These are phyloP conservation scores for Aspergillus phoenicis DNA, from an alignment of 2,329 filamentous ascomycete genomes.

Conservation along the genomic window DNA sequence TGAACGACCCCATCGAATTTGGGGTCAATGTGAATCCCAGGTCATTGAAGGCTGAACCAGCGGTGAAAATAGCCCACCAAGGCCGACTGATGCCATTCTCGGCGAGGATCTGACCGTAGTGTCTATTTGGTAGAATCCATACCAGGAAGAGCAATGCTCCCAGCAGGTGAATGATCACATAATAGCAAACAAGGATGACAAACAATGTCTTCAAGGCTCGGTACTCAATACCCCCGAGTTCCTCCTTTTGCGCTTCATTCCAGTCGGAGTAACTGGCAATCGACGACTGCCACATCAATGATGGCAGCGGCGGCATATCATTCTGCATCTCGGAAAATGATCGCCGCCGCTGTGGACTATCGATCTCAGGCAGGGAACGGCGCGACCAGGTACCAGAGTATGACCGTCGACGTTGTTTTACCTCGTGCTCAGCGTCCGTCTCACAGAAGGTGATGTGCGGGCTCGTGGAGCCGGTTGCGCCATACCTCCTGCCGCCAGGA, in stretches of 20 bases:
- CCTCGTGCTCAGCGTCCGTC: slow-evolving; percentile 16
- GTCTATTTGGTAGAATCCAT: slow-evolving; percentile 68
- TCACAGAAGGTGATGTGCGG: slow-evolving; percentile 36
- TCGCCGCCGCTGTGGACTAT: not conserved
- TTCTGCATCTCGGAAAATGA: slow-evolving; percentile 8
- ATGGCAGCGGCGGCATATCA: slow-evolving; percentile 66
- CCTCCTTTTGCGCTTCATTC: slow-evolving; percentile 83
- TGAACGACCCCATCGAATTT: slow-evolving; percentile 89
- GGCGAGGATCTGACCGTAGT: slow-evolving; percentile 65
- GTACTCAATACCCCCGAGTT: slow-evolving; percentile 92
- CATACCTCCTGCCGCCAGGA: slow-evolving; percentile 12
- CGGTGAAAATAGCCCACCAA: slow-evolving; percentile 90
- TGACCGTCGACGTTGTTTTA: slow-evolving; percentile 18
- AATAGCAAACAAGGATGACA: slow-evolving; percentile 74
- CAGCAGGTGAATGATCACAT: slow-evolving; percentile 75
- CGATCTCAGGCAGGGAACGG: slow-evolving; percentile 24
- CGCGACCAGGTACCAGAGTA: slow-evolving; percentile 23
- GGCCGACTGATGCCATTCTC: slow-evolving; percentile 60
- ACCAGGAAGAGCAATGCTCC: slow-evolving; percentile 71
- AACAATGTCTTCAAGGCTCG: slow-evolving; percentile 82
- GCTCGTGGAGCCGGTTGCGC: slow-evolving; percentile 13
- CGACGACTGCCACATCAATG: slow-evolving; percentile 87
- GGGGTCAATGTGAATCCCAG: slow-evolving; percentile 85
- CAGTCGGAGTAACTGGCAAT: slow-evolving; percentile 89
- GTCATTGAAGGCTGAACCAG: slow-evolving; percentile 87